phyloP scores from a whole-genome alignment of 805 yeast species.

The Saccharomyces jurei region DNA sequence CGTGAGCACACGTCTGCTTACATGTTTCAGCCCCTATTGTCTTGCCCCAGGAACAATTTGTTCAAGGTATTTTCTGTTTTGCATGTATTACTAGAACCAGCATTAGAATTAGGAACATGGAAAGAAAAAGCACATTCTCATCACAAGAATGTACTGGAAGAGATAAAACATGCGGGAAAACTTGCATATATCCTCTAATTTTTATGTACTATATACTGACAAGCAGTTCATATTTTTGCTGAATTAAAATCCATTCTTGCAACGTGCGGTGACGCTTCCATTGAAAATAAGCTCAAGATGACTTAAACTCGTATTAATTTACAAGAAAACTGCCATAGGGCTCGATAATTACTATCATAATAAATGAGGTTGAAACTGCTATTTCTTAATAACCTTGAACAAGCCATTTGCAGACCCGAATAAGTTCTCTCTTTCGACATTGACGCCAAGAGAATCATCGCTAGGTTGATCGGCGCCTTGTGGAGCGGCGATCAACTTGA shows the following conservation, averaged over 20 bases:
- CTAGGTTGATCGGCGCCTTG: background rate
- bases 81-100: background rate
- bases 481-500: background rate
- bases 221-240: background rate
- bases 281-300: background rate
- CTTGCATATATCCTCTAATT: background rate
- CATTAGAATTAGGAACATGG: background rate
- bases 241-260: background rate
- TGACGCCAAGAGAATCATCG: background rate
- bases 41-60: background rate
- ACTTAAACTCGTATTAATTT: background rate
- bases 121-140: background rate
- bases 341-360: background rate
- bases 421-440: background rate
- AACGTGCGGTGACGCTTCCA: background rate
- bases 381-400: background rate
- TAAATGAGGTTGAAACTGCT: background rate
- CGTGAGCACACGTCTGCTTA: background rate
- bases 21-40: no score
- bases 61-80: background rate
- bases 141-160: background rate
- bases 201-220: background rate
- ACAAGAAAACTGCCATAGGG: background rate
- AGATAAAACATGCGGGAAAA: background rate
- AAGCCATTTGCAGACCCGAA: background rate